Conservation (phyloP, 106 monocot genomes). For the Platanthera zijinensis region DNA sequence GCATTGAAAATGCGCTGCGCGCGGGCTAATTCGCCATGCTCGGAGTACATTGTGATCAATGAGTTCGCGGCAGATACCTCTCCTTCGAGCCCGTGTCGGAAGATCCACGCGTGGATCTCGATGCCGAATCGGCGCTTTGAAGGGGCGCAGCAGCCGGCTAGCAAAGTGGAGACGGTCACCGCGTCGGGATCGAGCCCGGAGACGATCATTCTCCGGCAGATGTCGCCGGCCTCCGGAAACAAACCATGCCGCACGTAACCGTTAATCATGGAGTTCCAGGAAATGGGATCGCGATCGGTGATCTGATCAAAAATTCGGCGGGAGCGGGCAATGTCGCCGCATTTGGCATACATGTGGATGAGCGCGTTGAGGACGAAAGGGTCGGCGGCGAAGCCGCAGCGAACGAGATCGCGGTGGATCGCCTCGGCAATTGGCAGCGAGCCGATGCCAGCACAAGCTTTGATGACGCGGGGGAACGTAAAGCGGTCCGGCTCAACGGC, state of each 20-base stretch:
- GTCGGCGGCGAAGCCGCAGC: constrained; percentile 41
- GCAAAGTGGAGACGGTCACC: constrained; percentile 44
- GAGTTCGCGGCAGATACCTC: constrained; percentile 56
- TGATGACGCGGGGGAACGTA: constrained; percentile 73
- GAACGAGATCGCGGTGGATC: constrained; percentile 50
- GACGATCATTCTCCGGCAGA: constrained; percentile 35
- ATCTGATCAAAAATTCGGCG: constrained; percentile 43
- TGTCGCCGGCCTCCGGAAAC: constrained; percentile 24
- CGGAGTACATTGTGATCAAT: constrained; percentile 53
- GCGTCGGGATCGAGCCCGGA: constrained; percentile 34
- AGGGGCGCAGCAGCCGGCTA: constrained; percentile 14
- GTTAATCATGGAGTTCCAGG: constrained; percentile 66
- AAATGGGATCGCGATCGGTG: constrained; percentile 25
- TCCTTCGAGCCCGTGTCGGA: constrained; percentile 39
- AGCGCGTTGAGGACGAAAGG: constrained; percentile 60
- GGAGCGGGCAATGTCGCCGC: constrained; percentile 58
- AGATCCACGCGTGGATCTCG: constrained; percentile 63
- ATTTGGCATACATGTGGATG: constrained; percentile 80
- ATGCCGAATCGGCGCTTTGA: constrained; percentile 12
- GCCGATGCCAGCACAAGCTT: constrained; percentile 67
- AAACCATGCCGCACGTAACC: constrained; percentile 56
- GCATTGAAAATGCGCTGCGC: constrained; percentile 38
- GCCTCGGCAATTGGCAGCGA: constrained; percentile 35
- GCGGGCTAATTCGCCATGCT: neutral
- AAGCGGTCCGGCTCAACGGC: constrained; percentile 52